phyloP scores from a whole-genome alignment of 2,329 filamentous ascomycete species.

The Fusarium penzigii region DNA sequence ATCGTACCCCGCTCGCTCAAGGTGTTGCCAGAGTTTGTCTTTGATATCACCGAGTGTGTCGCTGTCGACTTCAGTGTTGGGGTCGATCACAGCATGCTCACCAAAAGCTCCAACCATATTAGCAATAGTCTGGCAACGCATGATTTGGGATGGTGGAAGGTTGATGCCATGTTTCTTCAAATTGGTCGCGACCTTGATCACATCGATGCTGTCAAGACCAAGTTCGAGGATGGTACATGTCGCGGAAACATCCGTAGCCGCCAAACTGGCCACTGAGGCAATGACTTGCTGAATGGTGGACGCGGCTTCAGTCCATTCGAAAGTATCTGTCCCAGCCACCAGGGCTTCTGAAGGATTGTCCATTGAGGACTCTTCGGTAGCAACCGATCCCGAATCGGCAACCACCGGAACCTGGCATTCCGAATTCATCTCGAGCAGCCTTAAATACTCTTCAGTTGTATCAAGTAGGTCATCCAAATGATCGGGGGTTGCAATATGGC shows the following conservation, averaged over 20 bases:
- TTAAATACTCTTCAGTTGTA: conserved; percentile 34
- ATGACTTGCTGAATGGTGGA: conserved; percentile 60
- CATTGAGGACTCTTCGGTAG: neutral
- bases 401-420: conserved; percentile 10
- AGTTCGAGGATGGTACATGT: conserved; percentile 73
- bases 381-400: neutral
- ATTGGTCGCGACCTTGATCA: conserved; percentile 78
- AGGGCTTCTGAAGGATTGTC: conserved; percentile 35
- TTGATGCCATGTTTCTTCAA: conserved; percentile 61
- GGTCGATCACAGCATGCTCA: neutral
- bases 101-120: conserved; percentile 47
- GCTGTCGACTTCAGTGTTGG: neutral
- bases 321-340: conserved; percentile 28
- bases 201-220: conserved; percentile 89
- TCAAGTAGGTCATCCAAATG: conserved; percentile 37
- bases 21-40: conserved; percentile 39
- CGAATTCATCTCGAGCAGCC: conserved; percentile 8
- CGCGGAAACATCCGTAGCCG: conserved; percentile 52
- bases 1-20: conserved; percentile 35
- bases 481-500: conserved; percentile 33
- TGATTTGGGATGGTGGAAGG: conserved; percentile 73
- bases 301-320: conserved; percentile 61
- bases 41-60: conserved; percentile 23
- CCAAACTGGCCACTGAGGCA: conserved; percentile 58
- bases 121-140: conserved; percentile 68